A percentile compares a stretch with the other conserved stretches of the same genome.
Evolutionary conservation across 495 filamentous ascomycete species (phyloP).

Genomic region (Baudoinia panamericana): DNA sequence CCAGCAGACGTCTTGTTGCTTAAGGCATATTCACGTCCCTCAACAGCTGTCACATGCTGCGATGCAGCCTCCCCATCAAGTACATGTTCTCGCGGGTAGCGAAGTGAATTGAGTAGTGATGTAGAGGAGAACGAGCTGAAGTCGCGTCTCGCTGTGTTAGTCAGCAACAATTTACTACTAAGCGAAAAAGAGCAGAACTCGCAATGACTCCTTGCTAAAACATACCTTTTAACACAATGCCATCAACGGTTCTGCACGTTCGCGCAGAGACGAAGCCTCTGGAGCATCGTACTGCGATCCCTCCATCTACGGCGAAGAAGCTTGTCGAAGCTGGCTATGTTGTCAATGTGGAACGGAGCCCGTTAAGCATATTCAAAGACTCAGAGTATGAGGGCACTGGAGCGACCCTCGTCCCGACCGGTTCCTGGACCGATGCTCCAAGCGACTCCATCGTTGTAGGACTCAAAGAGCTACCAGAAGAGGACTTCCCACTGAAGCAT

Average conservation of each 20-base stretch:
- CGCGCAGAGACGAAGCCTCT: conserved; percentile 30
- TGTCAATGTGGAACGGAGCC: conserved; percentile 69
- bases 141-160: too few relatives aligned
- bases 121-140: too few relatives aligned
- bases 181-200: too few relatives aligned
- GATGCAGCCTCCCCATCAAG: too few relatives aligned
- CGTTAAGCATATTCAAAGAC: conserved; percentile 76
- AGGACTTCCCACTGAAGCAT: conserved; percentile 77
- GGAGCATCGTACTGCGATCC: conserved; percentile 34
- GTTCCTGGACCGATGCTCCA: conserved; percentile 68
- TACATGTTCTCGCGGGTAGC: too few relatives aligned
- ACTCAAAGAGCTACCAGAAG: conserved; percentile 86
- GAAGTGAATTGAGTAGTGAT: too few relatives aligned
- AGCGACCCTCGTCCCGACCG: conserved; percentile 63
- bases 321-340: conserved; percentile 67
- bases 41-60: too few relatives aligned
- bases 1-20: too few relatives aligned
- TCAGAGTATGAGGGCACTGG: conserved; percentile 48
- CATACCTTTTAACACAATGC: conserved; percentile 16
- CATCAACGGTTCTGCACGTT: conserved; percentile 27
- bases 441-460: conserved; percentile 72
- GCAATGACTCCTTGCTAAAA: neutral
- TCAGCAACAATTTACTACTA: too few relatives aligned
- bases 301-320: conserved; percentile 59
- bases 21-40: too few relatives aligned